phyloP scores from a whole-genome alignment of 768 basidiomycete species.

The Boletus rubroflammeus region DNA sequence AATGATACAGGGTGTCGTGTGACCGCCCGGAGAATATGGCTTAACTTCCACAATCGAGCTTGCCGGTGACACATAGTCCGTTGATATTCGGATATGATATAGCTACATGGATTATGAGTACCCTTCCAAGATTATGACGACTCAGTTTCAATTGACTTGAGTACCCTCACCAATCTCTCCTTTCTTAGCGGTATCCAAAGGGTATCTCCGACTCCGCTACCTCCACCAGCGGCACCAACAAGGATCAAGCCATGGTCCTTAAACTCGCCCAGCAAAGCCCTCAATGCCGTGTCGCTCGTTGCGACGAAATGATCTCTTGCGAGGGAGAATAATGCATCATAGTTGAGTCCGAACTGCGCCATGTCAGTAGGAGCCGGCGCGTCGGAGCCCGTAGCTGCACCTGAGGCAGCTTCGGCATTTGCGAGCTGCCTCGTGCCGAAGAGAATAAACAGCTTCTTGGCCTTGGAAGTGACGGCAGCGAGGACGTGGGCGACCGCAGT shows the following conservation, averaged over 20 bases:
- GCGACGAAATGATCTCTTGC: constrained; percentile 86
- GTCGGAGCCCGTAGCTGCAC: constrained; percentile 4
- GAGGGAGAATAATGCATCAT: constrained; percentile 65
- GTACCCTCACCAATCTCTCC: constrained; percentile 58
- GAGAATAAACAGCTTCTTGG: constrained; percentile 75
- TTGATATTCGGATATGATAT: background rate
- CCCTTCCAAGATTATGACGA: constrained; percentile 7
- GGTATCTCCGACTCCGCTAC: constrained; percentile 50
- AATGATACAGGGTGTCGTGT: background rate
- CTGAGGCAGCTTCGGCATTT: constrained; percentile 36
- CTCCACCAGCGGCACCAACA: constrained; percentile 35
- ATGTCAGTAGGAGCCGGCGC: constrained; percentile 10
- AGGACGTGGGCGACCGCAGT: constrained; percentile 78
- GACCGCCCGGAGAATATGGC: background rate
- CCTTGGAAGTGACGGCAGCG: constrained; percentile 82
- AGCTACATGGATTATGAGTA: background rate
- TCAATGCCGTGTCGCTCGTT: constrained; percentile 79
- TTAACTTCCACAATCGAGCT: background rate
- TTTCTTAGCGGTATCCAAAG: constrained; percentile 87
- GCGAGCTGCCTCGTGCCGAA: constrained; percentile 69
- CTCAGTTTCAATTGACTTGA: constrained; percentile 31
- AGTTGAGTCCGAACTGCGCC: constrained; percentile 55
- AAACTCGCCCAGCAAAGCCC: constrained; percentile 84
- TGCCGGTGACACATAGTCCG: background rate
- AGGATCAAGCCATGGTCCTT: constrained; percentile 87